Evolutionary conservation across 495 filamentous ascomycete species (phyloP), one percentile per base, ranked within the genome.

Genomic region (Annulohypoxylon nitens): DNA sequence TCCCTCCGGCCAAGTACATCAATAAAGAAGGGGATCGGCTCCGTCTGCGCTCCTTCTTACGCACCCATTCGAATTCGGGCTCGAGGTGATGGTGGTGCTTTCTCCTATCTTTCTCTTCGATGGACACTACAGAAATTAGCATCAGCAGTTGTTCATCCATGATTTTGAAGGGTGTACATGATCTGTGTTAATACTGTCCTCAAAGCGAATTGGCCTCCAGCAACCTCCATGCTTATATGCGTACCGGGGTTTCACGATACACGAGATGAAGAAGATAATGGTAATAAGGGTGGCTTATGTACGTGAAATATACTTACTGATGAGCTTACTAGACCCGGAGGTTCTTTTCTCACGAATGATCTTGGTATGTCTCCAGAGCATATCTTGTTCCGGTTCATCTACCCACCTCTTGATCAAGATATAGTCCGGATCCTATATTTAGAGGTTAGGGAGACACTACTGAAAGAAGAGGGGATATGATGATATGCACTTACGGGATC

Each of bases 351-450:
- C 85, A 36, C 91, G 88, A 68, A 93, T 70, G 57, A 87, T 83
- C 63, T 85, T 82, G 9, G 92, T 92, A 82, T 95, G 91, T 11
- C 86, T 82, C 83, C 92, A 95, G 55, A 95, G 88, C 55, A 89
- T 80, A 51, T 91, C 86, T 74, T 93, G 92, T 74, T 93, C 87
- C 69, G 89, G 86, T 78, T 93, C 90, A 45, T 86, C 84, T 69
- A 95, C 88, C 89, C 88, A 93, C 61, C 88, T 84, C 78, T 93
- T 93, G 84, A 95, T 93, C 63, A 95, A 80, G 62, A 95, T 85
- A 70, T 89, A 94, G 61, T 91, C 88, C 55, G 86, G 84, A 70
- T 95, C 91, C 82, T 86, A 75, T 78, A 81, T 30, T 14, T 37
- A 20, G 36, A 43, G 2, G 69, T 82, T 75, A 81, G 39, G 12